Percentiles rank a stretch among this genome's conserved stretches.
These are phyloP conservation scores for Pseudovirgaria hyperparasitica DNA, from an alignment of 2,329 filamentous ascomycete species.

Conservation along the genomic window DNA sequence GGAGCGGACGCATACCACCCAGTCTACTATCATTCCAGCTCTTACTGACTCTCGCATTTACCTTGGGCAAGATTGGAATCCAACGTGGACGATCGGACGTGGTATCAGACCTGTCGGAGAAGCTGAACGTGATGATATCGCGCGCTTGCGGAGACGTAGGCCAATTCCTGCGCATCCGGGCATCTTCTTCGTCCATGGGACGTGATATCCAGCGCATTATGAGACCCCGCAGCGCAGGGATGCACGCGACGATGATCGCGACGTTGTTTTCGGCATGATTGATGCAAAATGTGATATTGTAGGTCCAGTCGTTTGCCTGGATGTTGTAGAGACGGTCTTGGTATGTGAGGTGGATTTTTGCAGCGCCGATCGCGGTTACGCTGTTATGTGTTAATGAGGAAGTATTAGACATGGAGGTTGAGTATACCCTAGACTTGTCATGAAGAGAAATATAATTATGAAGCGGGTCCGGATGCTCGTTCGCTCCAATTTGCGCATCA, in stretches of 20 bases:
- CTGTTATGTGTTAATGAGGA: conserved; percentile 9
- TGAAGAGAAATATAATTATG: conserved; percentile 26
- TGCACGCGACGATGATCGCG: conserved; percentile 27
- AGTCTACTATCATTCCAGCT: not conserved
- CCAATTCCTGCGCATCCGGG: too few relatives aligned
- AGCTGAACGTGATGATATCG: not conserved
- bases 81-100: not conserved
- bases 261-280: conserved; percentile 30
- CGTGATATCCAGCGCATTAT: conserved; percentile 27
- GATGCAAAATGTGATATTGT: conserved; percentile 27
- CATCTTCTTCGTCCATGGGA: too few relatives aligned
- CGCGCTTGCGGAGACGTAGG: not conserved
- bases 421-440: conserved; percentile 24
- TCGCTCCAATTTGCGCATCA: conserved; percentile 28
- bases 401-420: conserved; percentile 1
- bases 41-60: not conserved
- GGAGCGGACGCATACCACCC: too few relatives aligned
- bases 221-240: conserved; percentile 27
- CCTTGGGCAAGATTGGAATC: not conserved
- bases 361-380: conserved; percentile 25
- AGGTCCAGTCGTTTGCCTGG: conserved; percentile 28
- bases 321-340: conserved; percentile 24
- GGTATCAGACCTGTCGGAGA: not conserved
- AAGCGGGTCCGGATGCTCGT: conserved; percentile 23
- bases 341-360: conserved; percentile 28